Percentiles rank a stretch among this genome's conserved stretches.
These are phyloP conservation scores for Viridothelium virens DNA, from an alignment of 495 filamentous ascomycete species.

Conservation along the genomic window DNA sequence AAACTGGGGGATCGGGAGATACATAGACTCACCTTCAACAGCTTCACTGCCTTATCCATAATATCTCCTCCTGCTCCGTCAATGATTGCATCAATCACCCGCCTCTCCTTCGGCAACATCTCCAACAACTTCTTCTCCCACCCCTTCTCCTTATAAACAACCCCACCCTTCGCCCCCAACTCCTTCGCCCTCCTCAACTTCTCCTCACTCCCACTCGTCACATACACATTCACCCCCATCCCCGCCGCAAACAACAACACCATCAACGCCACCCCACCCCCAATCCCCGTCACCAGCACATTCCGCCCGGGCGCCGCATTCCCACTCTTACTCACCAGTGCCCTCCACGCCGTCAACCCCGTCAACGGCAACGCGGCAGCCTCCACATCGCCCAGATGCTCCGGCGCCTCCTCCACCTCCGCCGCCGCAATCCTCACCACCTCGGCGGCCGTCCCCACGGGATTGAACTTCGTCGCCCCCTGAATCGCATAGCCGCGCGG, in stretches of 20 bases:
- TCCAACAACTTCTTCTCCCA: slow-evolving; percentile 38
- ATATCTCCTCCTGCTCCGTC: slow-evolving; percentile 40
- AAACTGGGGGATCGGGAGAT: background rate
- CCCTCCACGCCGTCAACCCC: slow-evolving; percentile 82
- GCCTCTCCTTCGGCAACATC: slow-evolving; percentile 31
- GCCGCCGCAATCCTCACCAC: slow-evolving; percentile 56
- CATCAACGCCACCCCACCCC: slow-evolving; percentile 40
- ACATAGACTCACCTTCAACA: slow-evolving; percentile 31
- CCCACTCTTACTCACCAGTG: slow-evolving; percentile 54
- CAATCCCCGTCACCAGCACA: slow-evolving; percentile 39
- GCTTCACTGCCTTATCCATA: slow-evolving; percentile 30
- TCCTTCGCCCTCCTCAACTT: slow-evolving; percentile 37
- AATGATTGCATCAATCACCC: slow-evolving; percentile 36
- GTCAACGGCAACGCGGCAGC: slow-evolving; percentile 74
- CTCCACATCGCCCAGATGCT: slow-evolving; percentile 60
- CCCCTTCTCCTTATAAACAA: slow-evolving; percentile 37
- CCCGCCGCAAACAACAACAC: slow-evolving; percentile 34
- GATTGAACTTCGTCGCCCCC: slow-evolving; percentile 57
- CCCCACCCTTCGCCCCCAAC: slow-evolving; percentile 35
- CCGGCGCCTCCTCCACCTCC: slow-evolving; percentile 68
- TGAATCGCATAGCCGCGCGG: slow-evolving; percentile 55
- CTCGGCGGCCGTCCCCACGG: slow-evolving; percentile 64
- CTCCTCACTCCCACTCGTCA: slow-evolving; percentile 36
- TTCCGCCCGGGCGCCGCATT: slow-evolving; percentile 36
- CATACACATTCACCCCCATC: slow-evolving; percentile 35